Percentiles rank a stretch among this genome's conserved stretches.
Conservation (phyloP, 768 basidiomycete species). For the Lentinus brumalis region DNA sequence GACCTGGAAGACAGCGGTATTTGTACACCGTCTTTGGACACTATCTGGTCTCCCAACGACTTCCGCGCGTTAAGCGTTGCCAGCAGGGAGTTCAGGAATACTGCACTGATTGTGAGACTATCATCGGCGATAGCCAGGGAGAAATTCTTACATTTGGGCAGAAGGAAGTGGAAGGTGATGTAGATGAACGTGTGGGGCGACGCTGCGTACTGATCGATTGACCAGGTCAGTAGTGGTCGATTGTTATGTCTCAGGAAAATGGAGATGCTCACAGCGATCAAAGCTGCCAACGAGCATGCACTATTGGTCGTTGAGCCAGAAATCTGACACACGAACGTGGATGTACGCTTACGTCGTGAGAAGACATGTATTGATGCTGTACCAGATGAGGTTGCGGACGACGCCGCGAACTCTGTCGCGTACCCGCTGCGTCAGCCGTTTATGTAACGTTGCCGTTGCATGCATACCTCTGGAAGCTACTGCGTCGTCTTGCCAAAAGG, state of each 20-base stretch:
- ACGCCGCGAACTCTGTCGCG: not conserved
- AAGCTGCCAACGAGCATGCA: not conserved
- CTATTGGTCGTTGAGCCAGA: not conserved
- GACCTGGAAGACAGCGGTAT: too few species aligned
- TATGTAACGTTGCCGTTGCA: not conserved
- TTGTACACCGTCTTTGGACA: too few species aligned
- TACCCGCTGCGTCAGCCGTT: not conserved
- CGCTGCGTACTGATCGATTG: slow-evolving; percentile 21
- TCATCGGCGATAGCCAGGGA: not conserved
- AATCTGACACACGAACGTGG: not conserved
- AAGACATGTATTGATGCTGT: not conserved
- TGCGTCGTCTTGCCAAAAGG: not conserved
- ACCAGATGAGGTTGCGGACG: not conserved
- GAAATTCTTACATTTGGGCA: slow-evolving; percentile 25
- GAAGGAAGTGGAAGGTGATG: slow-evolving; percentile 25
- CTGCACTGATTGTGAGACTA: not conserved
- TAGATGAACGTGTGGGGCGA: slow-evolving; percentile 28
- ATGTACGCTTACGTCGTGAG: not conserved
- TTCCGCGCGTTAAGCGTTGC: slow-evolving; percentile 19
- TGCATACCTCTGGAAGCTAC: not conserved
- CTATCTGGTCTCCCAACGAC: too few species aligned
- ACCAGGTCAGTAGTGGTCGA: too few species aligned
- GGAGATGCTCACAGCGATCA: not conserved
- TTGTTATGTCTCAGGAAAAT: too few species aligned
- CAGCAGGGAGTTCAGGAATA: slow-evolving; percentile 20